These are phyloP conservation scores for Wilcoxina mikolae DNA, from an alignment of 495 filamentous ascomycete species.

Conservation along the genomic window DNA sequence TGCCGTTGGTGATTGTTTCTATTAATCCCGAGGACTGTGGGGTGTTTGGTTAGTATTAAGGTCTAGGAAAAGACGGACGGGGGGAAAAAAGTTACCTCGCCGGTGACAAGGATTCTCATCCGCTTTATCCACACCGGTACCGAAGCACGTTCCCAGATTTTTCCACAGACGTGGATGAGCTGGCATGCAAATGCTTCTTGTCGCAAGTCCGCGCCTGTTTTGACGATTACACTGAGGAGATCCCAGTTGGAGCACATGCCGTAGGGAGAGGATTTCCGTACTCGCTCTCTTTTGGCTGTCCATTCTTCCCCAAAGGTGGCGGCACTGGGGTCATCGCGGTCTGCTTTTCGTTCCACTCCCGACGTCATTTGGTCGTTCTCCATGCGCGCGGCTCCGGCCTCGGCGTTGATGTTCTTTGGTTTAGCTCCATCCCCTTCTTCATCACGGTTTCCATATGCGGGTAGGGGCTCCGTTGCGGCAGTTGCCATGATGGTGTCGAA, in stretches of 20 bases:
- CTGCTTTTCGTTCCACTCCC: constrained; percentile 56
- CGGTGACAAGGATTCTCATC: constrained; percentile 66
- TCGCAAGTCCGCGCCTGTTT: constrained; percentile 59
- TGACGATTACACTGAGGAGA: constrained; percentile 62
- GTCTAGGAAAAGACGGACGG: background rate
- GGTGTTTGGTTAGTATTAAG: background rate
- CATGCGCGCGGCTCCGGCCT: constrained; percentile 59
- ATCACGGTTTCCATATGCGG: constrained; percentile 23
- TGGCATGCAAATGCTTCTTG: constrained; percentile 71
- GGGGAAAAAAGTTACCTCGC: constrained; percentile 34
- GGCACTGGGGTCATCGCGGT: constrained; percentile 65
- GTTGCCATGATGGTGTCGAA: constrained; percentile 60
- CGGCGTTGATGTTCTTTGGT: constrained; percentile 38
- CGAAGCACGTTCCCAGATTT: constrained; percentile 56
- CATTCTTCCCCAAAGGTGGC: constrained; percentile 68
- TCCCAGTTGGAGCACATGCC: constrained; percentile 73
- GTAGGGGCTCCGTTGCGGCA: constrained; percentile 20
- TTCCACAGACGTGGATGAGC: constrained; percentile 56
- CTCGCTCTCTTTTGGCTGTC: constrained; percentile 60
- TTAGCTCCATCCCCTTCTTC: constrained; percentile 32
- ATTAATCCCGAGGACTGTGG: constrained; percentile 50
- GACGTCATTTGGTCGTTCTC: constrained; percentile 69
- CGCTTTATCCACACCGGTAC: constrained; percentile 66
- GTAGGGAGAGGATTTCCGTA: constrained; percentile 58
- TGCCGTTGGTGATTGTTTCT: constrained; percentile 68